Evolutionary conservation across 805 yeast genomes (phyloP), one percentile per base, ranked within the genome.

Genomic region (Wickerhamomyces silvicola): DNA sequence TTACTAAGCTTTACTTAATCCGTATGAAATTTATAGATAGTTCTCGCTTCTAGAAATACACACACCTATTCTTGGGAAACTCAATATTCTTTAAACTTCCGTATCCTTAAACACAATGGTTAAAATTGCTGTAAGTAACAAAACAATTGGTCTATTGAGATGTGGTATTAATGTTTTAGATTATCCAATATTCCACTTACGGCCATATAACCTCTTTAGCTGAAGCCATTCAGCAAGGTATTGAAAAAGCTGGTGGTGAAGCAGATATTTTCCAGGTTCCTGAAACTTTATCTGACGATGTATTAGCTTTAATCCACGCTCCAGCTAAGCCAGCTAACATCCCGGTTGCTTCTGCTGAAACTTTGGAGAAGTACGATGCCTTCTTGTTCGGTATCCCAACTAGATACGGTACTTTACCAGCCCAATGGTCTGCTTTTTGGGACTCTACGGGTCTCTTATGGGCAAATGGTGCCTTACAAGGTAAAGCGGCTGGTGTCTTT

Each of bases 371-470:
- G 42, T 81, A 78, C 65, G 94, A 87, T 53, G 94, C 88, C 28
- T 75, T 81, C 64, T 44, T 87, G 43, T 82, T 86, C 48, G 96
- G 95, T 54, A 57, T 82, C 46, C 94, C 95, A 50, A 81, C 95
- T 35, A 76, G 95, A 62, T 86, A 63, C 55, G 96, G 95, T 60
- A 73, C 69, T 56, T 60, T 69, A 60, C 86, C 94, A 29, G 72
- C 84, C 17, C 94, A 83, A 60, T 75, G 79, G 70, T 67, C 72
- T 41, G 57, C 77, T 5, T 83, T 80, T 62, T 78, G 84, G 79
- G 94, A 78, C 49, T 59, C 66, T 24, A 81, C 90, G 18, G 92
- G 92, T 37, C 75, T 75, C 7, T 57, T 79, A 35, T 83, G 94
- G 94, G 78, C 80, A 33, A 38, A 54, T 17, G 88, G 88, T 41